A percentile compares a stretch with the other conserved stretches of the same genome.
These are phyloP conservation scores for Penicillium janthinellum DNA, from an alignment of 2,329 filamentous ascomycete genomes.

Conservation along the genomic window DNA sequence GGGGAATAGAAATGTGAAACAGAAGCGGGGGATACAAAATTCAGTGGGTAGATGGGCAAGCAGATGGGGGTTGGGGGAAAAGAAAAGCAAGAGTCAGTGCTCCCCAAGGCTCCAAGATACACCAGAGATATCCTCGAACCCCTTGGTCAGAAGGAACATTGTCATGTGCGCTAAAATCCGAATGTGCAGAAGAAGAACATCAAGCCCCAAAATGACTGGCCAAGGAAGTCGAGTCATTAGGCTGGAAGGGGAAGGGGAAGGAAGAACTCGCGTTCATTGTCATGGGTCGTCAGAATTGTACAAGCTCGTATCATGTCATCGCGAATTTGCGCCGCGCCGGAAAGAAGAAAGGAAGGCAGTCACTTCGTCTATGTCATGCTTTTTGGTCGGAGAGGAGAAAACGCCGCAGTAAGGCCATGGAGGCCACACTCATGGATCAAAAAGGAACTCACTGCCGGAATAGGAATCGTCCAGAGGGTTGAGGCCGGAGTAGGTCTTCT, in stretches of 20 bases:
- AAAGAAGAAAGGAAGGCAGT: slow-evolving; percentile 14
- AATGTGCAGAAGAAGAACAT: slow-evolving; percentile 12
- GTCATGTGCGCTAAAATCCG: slow-evolving; percentile 18
- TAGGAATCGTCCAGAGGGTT: slow-evolving; percentile 37
- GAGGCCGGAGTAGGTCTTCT: slow-evolving; percentile 33
- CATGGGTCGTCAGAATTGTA: slow-evolving; percentile 29
- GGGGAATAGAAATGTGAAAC: slow-evolving; percentile 15
- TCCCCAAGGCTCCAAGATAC: slow-evolving; percentile 5
- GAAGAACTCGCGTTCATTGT: slow-evolving; percentile 13
- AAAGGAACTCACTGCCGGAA: slow-evolving; percentile 40
- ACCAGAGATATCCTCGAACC: neutral
- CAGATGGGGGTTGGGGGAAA: slow-evolving; percentile 1
- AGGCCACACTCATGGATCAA: slow-evolving; percentile 30
- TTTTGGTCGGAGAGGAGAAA: slow-evolving; percentile 9
- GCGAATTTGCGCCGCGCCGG: slow-evolving; percentile 18
- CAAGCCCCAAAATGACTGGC: slow-evolving; percentile 6
- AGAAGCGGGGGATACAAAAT: slow-evolving; percentile 10
- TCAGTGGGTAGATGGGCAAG: neutral
- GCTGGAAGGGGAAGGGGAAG: slow-evolving; percentile 8
- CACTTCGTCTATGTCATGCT: slow-evolving; percentile 17
- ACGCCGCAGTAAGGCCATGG: neutral
- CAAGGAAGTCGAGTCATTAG: neutral
- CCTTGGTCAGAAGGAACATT: neutral
- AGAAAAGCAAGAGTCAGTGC: neutral
- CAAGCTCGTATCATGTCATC: slow-evolving; percentile 27